phyloP scores from a whole-genome alignment of 1,284 basidiomycete genomes.

The Malassezia nana region DNA sequence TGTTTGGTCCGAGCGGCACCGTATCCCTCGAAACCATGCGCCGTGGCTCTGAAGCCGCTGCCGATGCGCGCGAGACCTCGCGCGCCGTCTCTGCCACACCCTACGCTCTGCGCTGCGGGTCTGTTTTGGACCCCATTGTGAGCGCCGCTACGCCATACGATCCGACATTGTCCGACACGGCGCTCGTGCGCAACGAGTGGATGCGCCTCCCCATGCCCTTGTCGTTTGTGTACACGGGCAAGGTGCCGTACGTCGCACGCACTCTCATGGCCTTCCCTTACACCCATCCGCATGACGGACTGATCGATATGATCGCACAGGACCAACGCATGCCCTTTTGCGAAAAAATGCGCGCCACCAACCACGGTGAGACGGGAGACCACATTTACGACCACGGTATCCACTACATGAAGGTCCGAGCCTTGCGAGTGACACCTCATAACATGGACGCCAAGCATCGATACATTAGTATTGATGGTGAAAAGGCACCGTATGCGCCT shows the following conservation, averaged over 20 bases:
- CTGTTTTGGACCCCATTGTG: not conserved
- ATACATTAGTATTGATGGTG: slow-evolving; percentile 61
- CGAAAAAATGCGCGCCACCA: slow-evolving; percentile 28
- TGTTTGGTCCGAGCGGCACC: slow-evolving; percentile 25
- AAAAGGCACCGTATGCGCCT: slow-evolving; percentile 65
- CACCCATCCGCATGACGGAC: slow-evolving; percentile 32
- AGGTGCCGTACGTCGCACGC: slow-evolving; percentile 40
- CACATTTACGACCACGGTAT: slow-evolving; percentile 31
- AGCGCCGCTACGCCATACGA: not conserved
- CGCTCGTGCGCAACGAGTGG: slow-evolving; percentile 19
- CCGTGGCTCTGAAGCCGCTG: not conserved
- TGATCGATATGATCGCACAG: slow-evolving; percentile 36
- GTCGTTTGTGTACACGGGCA: slow-evolving; percentile 40
- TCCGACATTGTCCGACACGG: not conserved
- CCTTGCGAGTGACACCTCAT: slow-evolving; percentile 39
- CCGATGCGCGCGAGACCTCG: not conserved
- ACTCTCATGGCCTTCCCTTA: slow-evolving; percentile 45
- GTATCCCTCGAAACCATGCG: not conserved
- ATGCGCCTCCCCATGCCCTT: slow-evolving; percentile 23
- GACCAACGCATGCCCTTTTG: slow-evolving; percentile 19
- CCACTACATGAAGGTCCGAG: slow-evolving; percentile 40
- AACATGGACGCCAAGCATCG: slow-evolving; percentile 4
- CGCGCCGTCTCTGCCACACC: not conserved
- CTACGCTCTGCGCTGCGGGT: slow-evolving; percentile 2
- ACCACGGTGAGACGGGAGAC: slow-evolving; percentile 30